These are phyloP conservation scores for Blastomyces silverae DNA, from an alignment of 2,329 filamentous ascomycete species.

Conservation along the genomic window DNA sequence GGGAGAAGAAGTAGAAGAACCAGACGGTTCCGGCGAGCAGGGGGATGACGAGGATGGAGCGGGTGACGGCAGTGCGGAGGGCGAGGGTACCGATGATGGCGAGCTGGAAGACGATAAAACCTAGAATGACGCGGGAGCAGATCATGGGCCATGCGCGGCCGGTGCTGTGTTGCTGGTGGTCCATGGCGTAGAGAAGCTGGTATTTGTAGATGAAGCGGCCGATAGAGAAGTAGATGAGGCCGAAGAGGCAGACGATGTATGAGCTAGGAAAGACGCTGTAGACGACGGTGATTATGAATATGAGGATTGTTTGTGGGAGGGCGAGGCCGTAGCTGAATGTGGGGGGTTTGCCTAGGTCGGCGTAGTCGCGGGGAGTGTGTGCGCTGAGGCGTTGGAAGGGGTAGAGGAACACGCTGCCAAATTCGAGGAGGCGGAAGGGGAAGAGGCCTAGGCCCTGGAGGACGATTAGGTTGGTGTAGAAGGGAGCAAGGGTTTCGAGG, in stretches of 20 bases:
- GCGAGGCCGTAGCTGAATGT: slow-evolving; percentile 95
- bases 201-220: slow-evolving; percentile 94
- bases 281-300: slow-evolving; percentile 92
- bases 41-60: slow-evolving; percentile 66
- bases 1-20: slow-evolving; percentile 77
- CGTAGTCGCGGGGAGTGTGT: slow-evolving; percentile 82
- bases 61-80: slow-evolving; percentile 63
- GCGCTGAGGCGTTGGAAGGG: slow-evolving; percentile 71
- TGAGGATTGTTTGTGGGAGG: slow-evolving; percentile 80
- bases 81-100: slow-evolving; percentile 85
- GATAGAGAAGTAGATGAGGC: slow-evolving; percentile 58
- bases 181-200: slow-evolving; percentile 96
- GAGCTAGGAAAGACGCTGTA: slow-evolving; percentile 81
- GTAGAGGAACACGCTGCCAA: slow-evolving; percentile 77
- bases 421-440: slow-evolving; percentile 83
- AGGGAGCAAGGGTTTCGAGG: slow-evolving; percentile 66
- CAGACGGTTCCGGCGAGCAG: slow-evolving; percentile 74
- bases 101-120: slow-evolving; percentile 79
- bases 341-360: slow-evolving; percentile 72
- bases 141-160: slow-evolving; percentile 96
- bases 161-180: slow-evolving; percentile 88
- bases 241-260: slow-evolving; percentile 73
- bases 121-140: slow-evolving; percentile 81
- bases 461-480: slow-evolving; percentile 92
- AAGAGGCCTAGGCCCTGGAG: slow-evolving; percentile 90